Evolutionary conservation across 2,329 filamentous ascomycete genomes (phyloP).

Genomic region (Fusarium verticillioides): DNA sequence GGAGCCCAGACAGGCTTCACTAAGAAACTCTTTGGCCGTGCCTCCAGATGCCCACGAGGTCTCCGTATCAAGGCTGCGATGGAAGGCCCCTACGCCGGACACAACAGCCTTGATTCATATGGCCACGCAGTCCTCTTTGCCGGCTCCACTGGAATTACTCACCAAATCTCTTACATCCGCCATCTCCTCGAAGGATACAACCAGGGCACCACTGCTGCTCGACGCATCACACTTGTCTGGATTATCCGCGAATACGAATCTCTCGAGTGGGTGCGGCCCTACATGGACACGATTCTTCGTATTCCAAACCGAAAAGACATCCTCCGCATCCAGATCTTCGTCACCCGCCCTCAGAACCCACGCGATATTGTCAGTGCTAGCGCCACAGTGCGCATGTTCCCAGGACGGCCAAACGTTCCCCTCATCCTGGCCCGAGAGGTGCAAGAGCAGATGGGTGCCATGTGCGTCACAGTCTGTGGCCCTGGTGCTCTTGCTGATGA

Average conservation of each 20-base stretch:
- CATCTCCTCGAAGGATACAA: constrained; percentile 78
- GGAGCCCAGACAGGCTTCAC: constrained; percentile 91
- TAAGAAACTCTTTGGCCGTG: constrained; percentile 79
- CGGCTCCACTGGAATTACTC: constrained; percentile 93
- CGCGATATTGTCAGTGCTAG: constrained; percentile 82
- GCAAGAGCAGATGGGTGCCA: constrained; percentile 83
- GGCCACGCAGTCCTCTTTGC: constrained; percentile 92
- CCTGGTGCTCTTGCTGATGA: constrained; percentile 81
- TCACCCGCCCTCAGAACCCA: constrained; percentile 87
- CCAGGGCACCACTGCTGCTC: constrained; percentile 79
- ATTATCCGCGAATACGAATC: constrained; percentile 90
- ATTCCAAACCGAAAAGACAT: constrained; percentile 86
- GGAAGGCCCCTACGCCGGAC: constrained; percentile 89
- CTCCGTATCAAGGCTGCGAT: constrained; percentile 77
- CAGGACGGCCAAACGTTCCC: constrained; percentile 85
- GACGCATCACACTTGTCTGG: constrained; percentile 88
- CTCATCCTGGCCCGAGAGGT: constrained; percentile 86
- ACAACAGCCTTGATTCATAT: constrained; percentile 89
- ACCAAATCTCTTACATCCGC: constrained; percentile 88
- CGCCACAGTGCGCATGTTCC: constrained; percentile 88
- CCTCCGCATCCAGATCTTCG: constrained; percentile 87
- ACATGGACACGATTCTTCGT: constrained; percentile 78
- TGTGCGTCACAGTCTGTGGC: constrained; percentile 86
- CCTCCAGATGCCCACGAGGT: constrained; percentile 63
- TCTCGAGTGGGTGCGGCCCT: constrained; percentile 92